These are phyloP conservation scores for Chloropicon primus DNA, from an alignment of 139 green algal genomes.

Conservation along the genomic window DNA sequence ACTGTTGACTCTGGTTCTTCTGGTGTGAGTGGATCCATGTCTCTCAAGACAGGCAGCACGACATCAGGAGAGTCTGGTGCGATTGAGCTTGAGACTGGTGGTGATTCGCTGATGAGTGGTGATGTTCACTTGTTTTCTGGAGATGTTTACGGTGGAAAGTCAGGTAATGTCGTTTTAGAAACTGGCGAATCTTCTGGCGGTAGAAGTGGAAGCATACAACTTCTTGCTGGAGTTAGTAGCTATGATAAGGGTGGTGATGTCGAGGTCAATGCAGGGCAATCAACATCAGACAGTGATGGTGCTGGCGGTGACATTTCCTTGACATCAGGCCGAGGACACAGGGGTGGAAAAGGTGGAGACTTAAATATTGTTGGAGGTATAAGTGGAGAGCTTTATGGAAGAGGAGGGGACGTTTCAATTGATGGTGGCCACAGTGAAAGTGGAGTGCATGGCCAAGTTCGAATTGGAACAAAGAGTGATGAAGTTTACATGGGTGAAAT, in stretches of 20 bases:
- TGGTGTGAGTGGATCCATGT: neutral
- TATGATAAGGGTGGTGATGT: neutral
- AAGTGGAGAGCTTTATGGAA: neutral
- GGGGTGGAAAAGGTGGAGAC: constrained; percentile 3
- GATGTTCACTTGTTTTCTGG: neutral
- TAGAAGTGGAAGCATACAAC: neutral
- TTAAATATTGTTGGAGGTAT: neutral
- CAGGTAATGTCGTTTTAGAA: neutral
- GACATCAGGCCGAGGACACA: neutral
- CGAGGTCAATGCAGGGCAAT: neutral
- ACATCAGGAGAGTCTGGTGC: neutral
- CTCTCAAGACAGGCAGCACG: neutral
- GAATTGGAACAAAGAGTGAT: neutral
- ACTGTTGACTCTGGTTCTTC: neutral
- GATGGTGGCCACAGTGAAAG: neutral
- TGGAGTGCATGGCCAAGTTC: neutral
- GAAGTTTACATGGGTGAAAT: neutral
- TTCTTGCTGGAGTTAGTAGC: neutral
- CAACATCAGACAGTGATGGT: neutral
- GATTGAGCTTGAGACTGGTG: neutral
- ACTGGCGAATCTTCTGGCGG: neutral
- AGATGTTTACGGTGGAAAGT: neutral
- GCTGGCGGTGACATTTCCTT: neutral
- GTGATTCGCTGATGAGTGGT: neutral
- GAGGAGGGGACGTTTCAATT: neutral